Evolutionary conservation across 129 eudicot genomes (phyloP), one percentile per base, ranked within the genome.

Genomic region (Arctium minus): DNA sequence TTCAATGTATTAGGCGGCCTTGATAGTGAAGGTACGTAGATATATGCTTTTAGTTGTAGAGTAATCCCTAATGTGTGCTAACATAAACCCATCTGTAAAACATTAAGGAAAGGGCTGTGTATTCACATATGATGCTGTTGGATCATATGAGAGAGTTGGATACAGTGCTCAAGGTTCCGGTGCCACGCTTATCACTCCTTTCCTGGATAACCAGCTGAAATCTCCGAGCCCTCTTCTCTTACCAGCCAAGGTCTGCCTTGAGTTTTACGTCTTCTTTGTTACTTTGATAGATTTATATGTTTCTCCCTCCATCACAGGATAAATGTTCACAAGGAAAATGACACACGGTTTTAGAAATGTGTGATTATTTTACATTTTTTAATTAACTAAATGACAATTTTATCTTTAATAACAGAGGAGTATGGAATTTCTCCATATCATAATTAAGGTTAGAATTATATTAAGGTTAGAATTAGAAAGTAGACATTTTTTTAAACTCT

Each of bases 1-100:
- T 96, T 96, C 74, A 96, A 96, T 78, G 99, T 96, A 83, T 87
- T 96, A 75, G 99, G 99, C 48, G 99, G 99, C 76, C 98, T 96
- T 67, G 99, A 96, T 80, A 85, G 78, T 90, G 92, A 90, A 80
- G 97, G 97, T 92, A 87, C 73, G 79, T 60, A 46, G 42, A 39
- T 38, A 17, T 71, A 3, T 12, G 32, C 22, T 69, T 64, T 6
- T 11, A 30, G 8, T 4, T 32, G 74, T 38, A 42, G 60, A 33
- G 33, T 30, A 33, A 32, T 2, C 27, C 35, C 9, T 37, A 60
- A 15, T 84, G 9, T 36, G 18, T 74, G 68, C 35, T 81, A 9
- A 79, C 40, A 39, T 32, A 10, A 56, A 65, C 11, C 48, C 30
- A 11, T 80, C 74, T 30, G 8, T 32, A 77, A 72, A 69, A 78